Evolutionary conservation across 805 yeast species (phyloP).

Genomic region (Vanderwaltozyma yarrowii): DNA sequence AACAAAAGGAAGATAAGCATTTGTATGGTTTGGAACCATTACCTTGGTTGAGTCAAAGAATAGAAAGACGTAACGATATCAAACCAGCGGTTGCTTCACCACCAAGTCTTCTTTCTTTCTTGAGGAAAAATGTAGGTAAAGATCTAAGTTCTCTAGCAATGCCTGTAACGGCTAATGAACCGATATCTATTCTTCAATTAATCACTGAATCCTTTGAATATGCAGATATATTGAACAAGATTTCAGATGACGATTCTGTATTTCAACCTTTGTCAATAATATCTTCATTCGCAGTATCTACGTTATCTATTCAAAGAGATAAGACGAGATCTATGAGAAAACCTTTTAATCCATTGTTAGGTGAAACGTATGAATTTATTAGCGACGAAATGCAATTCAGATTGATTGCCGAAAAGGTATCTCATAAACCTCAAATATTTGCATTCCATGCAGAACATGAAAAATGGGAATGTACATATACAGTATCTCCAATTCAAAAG

Average conservation of each 20-base stretch:
- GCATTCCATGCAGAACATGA: conserved; percentile 68
- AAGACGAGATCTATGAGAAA: conserved; percentile 73
- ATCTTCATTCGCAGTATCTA: conserved; percentile 71
- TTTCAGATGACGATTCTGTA: conserved; percentile 38
- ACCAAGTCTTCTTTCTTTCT: conserved; percentile 68
- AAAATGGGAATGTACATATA: conserved; percentile 58
- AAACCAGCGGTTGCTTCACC: conserved; percentile 55
- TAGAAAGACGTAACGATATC: conserved; percentile 50
- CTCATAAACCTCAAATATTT: conserved; percentile 73
- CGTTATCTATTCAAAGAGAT: conserved; percentile 57
- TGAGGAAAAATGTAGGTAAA: conserved; percentile 87
- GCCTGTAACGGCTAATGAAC: conserved; percentile 95
- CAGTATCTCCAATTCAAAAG: conserved; percentile 71
- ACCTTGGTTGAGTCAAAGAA: conserved; percentile 31
- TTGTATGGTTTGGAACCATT: conserved; percentile 46
- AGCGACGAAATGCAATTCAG: conserved; percentile 75
- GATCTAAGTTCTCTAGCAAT: conserved; percentile 77
- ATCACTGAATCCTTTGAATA: conserved; percentile 77
- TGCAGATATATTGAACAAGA: conserved; percentile 45
- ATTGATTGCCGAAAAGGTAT: conserved; percentile 72
- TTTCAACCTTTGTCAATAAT: conserved; percentile 56
- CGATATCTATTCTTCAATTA: conserved; percentile 70
- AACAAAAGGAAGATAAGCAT: neutral
- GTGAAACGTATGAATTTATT: conserved; percentile 87
- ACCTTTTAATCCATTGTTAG: conserved; percentile 90